A percentile compares a stretch with the other conserved stretches of the same genome.
These are phyloP conservation scores for Mycena floridula DNA, from an alignment of 768 basidiomycete species.

Conservation along the genomic window DNA sequence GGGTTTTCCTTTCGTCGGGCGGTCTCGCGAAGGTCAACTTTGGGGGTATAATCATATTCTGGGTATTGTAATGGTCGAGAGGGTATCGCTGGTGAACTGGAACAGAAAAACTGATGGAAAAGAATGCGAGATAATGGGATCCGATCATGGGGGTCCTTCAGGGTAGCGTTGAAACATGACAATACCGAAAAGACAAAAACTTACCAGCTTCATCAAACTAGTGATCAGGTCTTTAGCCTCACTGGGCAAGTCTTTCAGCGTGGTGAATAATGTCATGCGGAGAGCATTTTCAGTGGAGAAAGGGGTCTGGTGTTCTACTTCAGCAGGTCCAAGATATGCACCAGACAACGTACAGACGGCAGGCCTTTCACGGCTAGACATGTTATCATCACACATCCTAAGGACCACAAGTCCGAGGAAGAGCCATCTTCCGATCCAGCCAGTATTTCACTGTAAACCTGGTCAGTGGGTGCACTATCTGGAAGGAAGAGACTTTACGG, in stretches of 20 bases:
- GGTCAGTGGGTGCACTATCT: background rate
- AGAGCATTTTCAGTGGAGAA: conserved; percentile 1
- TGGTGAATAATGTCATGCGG: background rate
- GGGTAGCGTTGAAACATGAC: background rate
- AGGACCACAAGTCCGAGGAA: conserved; percentile 39
- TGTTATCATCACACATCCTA: conserved; percentile 34
- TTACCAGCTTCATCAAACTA: conserved; percentile 22
- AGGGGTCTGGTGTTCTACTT: conserved; percentile 17
- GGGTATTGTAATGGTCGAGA: background rate
- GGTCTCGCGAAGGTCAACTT: too few species aligned
- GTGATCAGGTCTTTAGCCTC: conserved; percentile 19
- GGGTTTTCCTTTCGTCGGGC: too few species aligned
- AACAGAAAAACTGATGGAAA: background rate
- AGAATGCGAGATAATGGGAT: background rate
- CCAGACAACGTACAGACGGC: too few species aligned
- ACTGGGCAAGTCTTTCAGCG: background rate
- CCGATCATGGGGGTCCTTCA: background rate
- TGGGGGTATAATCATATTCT: too few species aligned
- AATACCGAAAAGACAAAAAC: background rate
- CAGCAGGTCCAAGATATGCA: too few species aligned
- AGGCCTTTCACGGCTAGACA: conserved; percentile 28
- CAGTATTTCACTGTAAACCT: conserved; percentile 31
- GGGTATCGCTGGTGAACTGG: background rate
- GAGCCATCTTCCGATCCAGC: conserved; percentile 25
- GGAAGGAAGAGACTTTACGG: conserved; percentile 23